Conservation (phyloP, 31 red algal species). For the Odonthalia washingtoniensis region DNA sequence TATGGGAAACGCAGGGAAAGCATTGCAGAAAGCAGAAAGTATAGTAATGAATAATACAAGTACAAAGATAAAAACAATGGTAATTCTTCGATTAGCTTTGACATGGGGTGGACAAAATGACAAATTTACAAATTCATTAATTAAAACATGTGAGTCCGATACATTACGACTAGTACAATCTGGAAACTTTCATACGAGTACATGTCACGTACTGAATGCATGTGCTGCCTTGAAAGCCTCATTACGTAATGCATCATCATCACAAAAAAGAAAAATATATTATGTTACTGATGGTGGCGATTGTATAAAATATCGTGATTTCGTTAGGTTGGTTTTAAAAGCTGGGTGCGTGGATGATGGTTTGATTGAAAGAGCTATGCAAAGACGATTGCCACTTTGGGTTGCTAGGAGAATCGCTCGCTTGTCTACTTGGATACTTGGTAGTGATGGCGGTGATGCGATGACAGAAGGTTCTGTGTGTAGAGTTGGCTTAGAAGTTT, state of each 20-base stretch:
- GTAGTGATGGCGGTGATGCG: background rate
- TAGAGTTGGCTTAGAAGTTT: background rate
- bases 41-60: background rate
- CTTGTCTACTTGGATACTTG: background rate
- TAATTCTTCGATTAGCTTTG: constrained; percentile 34
- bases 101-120: constrained; percentile 43
- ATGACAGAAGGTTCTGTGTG: background rate
- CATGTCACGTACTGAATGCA: constrained; percentile 71
- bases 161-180: constrained; percentile 41
- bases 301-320: constrained; percentile 39
- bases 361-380: constrained; percentile 2
- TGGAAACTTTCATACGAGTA: constrained; percentile 62
- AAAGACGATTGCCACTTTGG: constrained; percentile 35
- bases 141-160: background rate
- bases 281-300: constrained; percentile 56
- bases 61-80: background rate
- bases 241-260: constrained; percentile 34
- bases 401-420: constrained; percentile 40
- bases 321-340: constrained; percentile 42
- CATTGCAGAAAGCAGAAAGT: background rate
- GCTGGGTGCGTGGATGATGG: constrained; percentile 20
- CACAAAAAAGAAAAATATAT: constrained; percentile 30
- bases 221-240: constrained; percentile 53
- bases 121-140: constrained; percentile 10
- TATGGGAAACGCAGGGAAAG: too few relatives aligned